Evolutionary conservation across 148 eudicot species (phyloP).

Genomic region (Rheum nobile): DNA sequence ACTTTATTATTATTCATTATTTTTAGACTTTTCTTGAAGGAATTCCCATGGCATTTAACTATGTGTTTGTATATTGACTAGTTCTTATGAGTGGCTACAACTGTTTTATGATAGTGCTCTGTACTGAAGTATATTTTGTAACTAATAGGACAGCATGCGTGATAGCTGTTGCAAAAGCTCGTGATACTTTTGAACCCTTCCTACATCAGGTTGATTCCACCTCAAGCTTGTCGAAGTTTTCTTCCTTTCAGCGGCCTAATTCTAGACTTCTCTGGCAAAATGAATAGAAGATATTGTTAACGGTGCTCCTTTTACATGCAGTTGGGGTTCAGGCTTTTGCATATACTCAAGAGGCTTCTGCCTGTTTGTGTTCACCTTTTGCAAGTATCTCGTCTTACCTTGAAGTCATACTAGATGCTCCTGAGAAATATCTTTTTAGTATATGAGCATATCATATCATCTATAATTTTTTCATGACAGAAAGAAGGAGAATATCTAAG

Average conservation of each 20-base stretch:
- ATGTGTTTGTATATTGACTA: neutral
- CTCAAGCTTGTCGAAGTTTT: neutral
- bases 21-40: neutral
- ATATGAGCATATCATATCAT: neutral
- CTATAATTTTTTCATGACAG: slow-evolving; percentile 33
- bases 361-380: slow-evolving; percentile 88
- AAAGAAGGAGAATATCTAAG: slow-evolving; percentile 90
- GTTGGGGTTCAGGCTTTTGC: slow-evolving; percentile 84
- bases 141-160: slow-evolving; percentile 86
- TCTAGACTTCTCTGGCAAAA: neutral
- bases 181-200: slow-evolving; percentile 96
- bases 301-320: slow-evolving; percentile 18
- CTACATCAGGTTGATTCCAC: slow-evolving; percentile 69
- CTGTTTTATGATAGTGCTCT: neutral
- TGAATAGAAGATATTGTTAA: neutral
- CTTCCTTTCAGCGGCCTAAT: neutral
- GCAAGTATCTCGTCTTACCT: slow-evolving; percentile 39
- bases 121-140: neutral
- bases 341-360: slow-evolving; percentile 82
- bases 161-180: slow-evolving; percentile 97
- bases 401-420: neutral
- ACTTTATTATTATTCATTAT: neutral
- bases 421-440: neutral
- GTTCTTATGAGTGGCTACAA: neutral
- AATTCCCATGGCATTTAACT: neutral